Percentiles rank a stretch among this genome's conserved stretches.
Conservation (phyloP, 805 yeast species). For the Candida multigemmis region DNA sequence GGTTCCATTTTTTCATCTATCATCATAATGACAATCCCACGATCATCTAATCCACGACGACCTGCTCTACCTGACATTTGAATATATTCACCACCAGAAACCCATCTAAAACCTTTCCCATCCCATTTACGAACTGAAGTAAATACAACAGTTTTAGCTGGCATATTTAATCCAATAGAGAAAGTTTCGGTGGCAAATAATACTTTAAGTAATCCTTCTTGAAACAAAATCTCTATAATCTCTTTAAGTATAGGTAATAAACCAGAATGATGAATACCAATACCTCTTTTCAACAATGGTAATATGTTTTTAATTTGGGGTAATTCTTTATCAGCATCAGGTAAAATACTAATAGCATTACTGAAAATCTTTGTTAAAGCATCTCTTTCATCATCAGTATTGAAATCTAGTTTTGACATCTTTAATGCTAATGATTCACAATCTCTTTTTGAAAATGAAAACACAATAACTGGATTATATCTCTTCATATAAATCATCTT, state of each 20-base stretch:
- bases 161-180: conserved; percentile 98
- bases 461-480: conserved; percentile 96
- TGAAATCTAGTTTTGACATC: conserved; percentile 93
- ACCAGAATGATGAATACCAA: conserved; percentile 98
- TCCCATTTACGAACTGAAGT: conserved; percentile 98
- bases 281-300: conserved; percentile 87
- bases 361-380: conserved; percentile 83
- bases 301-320: conserved; percentile 92
- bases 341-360: conserved; percentile 80
- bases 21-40: conserved; percentile 99
- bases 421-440: conserved; percentile 92
- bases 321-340: conserved; percentile 83
- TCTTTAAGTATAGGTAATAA: conserved; percentile 87
- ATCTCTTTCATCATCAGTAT: conserved; percentile 87
- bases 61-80: conserved; percentile 99
- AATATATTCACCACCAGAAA: conserved; percentile 97
- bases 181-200: conserved; percentile 97
- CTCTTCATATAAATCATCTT: conserved; percentile 97
- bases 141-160: conserved; percentile 97
- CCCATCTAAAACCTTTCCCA: conserved; percentile 97
- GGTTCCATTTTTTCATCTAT: conserved; percentile 99
- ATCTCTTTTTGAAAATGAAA: conserved; percentile 95
- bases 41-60: conserved; percentile 97
- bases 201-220: conserved; percentile 91
- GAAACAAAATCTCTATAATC: conserved; percentile 91